Base-by-base conservation (phyloP, 805 yeast species). In the Metschnikowia henanensis region DNA sequence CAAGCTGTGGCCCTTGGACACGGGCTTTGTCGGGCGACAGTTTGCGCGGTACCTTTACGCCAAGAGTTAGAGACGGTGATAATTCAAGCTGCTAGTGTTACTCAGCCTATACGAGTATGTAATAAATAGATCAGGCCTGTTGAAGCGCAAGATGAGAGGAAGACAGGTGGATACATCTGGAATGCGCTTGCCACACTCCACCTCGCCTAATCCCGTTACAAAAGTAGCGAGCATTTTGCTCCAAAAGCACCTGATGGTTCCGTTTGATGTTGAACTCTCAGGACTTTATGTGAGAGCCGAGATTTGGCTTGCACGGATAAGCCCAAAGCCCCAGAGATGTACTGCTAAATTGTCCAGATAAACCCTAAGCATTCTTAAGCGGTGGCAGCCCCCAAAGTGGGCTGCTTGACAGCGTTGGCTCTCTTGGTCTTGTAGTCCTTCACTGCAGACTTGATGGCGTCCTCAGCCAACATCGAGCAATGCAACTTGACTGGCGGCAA, bases 401-500 rank as follows among this genome's bases (percentile, higher is more conserved):
- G 76, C 60, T 68, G 67, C 55, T 63, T 60, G 15, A 39, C 35
- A 13, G 57, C 56, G 47, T 51, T 46, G 54, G 62, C 50, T 68
- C 95, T 81, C 83, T 94, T 94, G 39, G 89, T 68, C 68, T 80
- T 83, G 77, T 92, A 94, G 68, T 94, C 98, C 72, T 88, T 90
- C 56, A 94, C 90, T 12, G 99, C 99, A 41, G 91, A 83, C 76
- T 94, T 92, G 67, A 94, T 94, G 39, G 99, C 99, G 61, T 94
- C 99, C 68, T 94, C 99, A 15, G 99, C 99, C 59, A 94, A 77
- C 99, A 94, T 94, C 15, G 97, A 89, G 67, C 99, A 94, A 65
- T 94, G 99, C 58, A 94, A 77, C 66, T 94, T 94, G 43, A 94
- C 98, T 1, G 99, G 99, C 17, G 99, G 99, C 58, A 94, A 77